phyloP scores from a whole-genome alignment of 1,284 basidiomycete species.

The Testicularia cyperi region DNA sequence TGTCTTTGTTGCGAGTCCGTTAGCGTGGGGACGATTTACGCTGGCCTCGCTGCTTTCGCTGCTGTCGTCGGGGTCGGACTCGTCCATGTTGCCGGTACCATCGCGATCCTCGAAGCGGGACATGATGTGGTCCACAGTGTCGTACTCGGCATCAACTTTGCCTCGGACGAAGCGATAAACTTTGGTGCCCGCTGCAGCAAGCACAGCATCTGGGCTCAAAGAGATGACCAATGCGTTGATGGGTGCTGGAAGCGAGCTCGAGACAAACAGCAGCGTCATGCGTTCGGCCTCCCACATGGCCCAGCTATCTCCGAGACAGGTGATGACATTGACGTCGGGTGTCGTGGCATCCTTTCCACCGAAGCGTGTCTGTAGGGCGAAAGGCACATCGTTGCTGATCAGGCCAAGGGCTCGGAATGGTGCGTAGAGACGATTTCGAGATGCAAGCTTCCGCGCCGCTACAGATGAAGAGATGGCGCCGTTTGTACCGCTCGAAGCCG shows the following conservation, averaged over 20 bases:
- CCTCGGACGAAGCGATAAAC: constrained; percentile 81
- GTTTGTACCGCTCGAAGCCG: constrained; percentile 4
- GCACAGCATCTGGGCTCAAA: constrained; percentile 83
- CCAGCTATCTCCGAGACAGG: constrained; percentile 88
- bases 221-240: constrained; percentile 71
- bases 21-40: neutral
- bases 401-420: constrained; percentile 93
- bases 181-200: constrained; percentile 72
- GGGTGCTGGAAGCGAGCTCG: constrained; percentile 75
- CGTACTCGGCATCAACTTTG: constrained; percentile 69
- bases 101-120: constrained; percentile 11
- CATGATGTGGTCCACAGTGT: constrained; percentile 36
- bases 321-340: constrained; percentile 69
- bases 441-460: constrained; percentile 24
- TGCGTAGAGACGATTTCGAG: constrained; percentile 70
- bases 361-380: constrained; percentile 76
- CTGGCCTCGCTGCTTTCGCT: neutral
- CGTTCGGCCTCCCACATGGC: constrained; percentile 93
- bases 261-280: constrained; percentile 89
- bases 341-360: constrained; percentile 78
- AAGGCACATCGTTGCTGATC: constrained; percentile 87
- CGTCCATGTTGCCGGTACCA: neutral
- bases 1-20: constrained; percentile 5
- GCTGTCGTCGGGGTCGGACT: constrained; percentile 4
- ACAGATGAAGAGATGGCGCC: too few relatives aligned